phyloP scores from a whole-genome alignment of 2,329 filamentous ascomycete species.

The Westerdykella sp. region DNA sequence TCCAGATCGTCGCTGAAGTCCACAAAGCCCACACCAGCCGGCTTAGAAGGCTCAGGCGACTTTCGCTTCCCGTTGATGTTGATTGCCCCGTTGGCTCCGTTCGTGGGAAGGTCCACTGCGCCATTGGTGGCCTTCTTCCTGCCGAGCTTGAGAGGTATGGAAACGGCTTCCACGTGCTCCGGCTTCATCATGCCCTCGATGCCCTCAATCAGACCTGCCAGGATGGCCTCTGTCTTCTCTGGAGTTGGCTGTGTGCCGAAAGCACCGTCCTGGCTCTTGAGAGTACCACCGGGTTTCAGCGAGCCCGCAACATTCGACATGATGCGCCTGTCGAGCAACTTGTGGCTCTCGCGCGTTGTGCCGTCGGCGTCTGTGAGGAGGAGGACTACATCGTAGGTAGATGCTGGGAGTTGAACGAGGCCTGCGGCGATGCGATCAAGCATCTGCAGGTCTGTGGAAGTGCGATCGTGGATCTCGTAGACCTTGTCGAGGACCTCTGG shows the following conservation, averaged over 20 bases:
- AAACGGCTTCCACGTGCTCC: conserved; percentile 51
- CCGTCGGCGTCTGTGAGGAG: conserved; percentile 75
- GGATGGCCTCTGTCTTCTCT: conserved; percentile 70
- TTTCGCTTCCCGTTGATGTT: conserved; percentile 40
- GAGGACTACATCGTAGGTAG: conserved; percentile 78
- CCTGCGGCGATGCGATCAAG: conserved; percentile 84
- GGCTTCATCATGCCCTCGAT: conserved; percentile 67
- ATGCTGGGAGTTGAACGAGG: conserved; percentile 66
- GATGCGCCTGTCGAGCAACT: conserved; percentile 61
- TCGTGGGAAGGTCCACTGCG: conserved; percentile 8
- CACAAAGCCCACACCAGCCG: conserved; percentile 41
- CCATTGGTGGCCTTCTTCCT: conserved; percentile 50
- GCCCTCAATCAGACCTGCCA: conserved; percentile 68
- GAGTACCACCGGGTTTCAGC: conserved; percentile 61
- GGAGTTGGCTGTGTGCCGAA: conserved; percentile 43
- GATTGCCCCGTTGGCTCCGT: conserved; percentile 31
- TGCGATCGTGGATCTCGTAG: conserved; percentile 66
- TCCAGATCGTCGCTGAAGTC: conserved; percentile 61
- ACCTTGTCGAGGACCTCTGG: conserved; percentile 68
- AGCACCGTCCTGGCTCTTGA: conserved; percentile 63
- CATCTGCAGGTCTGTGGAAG: conserved; percentile 88
- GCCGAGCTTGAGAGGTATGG: conserved; percentile 59
- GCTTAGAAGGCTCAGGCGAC: conserved; percentile 34
- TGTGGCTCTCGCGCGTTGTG: conserved; percentile 53
- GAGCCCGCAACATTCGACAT: conserved; percentile 64